Base-by-base conservation (phyloP, 768 basidiomycete genomes). In the Russula griseocarnosa region DNA sequence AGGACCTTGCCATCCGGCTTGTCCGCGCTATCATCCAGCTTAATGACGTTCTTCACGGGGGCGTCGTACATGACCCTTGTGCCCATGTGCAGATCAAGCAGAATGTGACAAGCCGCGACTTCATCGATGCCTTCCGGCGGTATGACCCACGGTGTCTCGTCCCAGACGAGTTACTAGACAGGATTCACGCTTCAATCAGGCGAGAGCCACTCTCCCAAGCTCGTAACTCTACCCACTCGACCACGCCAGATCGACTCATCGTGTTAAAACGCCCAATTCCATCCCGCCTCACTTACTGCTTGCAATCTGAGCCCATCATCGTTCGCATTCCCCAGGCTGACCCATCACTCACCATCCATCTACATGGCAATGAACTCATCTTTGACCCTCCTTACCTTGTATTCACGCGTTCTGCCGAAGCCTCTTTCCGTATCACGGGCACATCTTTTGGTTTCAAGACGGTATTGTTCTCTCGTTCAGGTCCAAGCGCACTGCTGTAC, bases 371-470 rank as follows among this genome's bases (percentile, higher is more conserved):
- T 71, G 94, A 92, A 67, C 79, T 98, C 57, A 77, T 81, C 40
- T 97, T 97, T 71, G 94, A 98, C 66, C 95, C 95, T 3, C 83
- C 90, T 0, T 77, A 86, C 34, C 81, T 99, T 13, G 86, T 79
- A 30, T 99, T 98, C 71, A 75, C 84, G 3, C 86, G 85, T 69
- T 87, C 86, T 0, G 79, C 85, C 2, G 89, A 93, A 69, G 90
- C 85, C 20, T 91, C 93, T 16, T 99, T 98, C 81, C 86, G 93
- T 55, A 83, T 98, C 40, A 95, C 84, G 18, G 94, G 94, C n/a
- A 84, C 82, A 1, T 83, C 86, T 8, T 81, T 98, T 18, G 97
- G 97, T 36, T 74, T 82, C 34, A 93, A 91, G 72, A 85, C 85
- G 24, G 83, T 98, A 71, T 80, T 92, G 53, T 87, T 98, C 81